Conservation (phyloP, 371 early-diverging fungal genomes). For the Coemansia sp. region DNA sequence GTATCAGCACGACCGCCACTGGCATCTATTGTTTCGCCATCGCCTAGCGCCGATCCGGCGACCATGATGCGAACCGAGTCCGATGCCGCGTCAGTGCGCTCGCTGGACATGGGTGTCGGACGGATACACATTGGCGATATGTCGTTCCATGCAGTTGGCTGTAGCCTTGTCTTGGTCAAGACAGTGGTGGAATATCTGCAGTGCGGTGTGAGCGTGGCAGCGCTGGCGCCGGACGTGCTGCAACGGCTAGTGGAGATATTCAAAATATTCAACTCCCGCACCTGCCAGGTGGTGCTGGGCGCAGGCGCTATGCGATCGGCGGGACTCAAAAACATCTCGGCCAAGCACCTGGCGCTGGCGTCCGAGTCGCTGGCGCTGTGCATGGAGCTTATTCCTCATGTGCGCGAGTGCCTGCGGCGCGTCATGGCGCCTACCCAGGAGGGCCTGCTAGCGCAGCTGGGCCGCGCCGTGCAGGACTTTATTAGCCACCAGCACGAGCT, state of each 20-base stretch:
- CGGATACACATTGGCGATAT: slow-evolving; percentile 56
- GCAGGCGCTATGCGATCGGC: slow-evolving; percentile 95
- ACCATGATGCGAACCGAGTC: background rate
- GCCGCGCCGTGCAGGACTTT: slow-evolving; percentile 75
- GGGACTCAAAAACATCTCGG: slow-evolving; percentile 92
- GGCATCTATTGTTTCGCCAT: background rate
- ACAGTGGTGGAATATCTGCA: slow-evolving; percentile 86
- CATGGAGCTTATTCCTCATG: slow-evolving; percentile 78
- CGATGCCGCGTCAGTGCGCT: slow-evolving; percentile 37
- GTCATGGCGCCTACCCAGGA: slow-evolving; percentile 72
- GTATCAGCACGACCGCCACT: background rate
- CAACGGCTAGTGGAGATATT: slow-evolving; percentile 81
- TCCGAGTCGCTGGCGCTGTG: slow-evolving; percentile 86
- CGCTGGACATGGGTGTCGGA: slow-evolving; percentile 40
- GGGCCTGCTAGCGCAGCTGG: slow-evolving; percentile 81
- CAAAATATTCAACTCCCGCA: slow-evolving; percentile 88
- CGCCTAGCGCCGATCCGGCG: background rate
- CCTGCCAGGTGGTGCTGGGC: slow-evolving; percentile 93
- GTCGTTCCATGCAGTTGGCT: slow-evolving; percentile 81
- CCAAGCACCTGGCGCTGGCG: slow-evolving; percentile 91
- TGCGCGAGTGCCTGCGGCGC: slow-evolving; percentile 68
- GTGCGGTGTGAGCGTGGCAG: slow-evolving; percentile 72
- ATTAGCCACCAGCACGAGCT: slow-evolving; percentile 85
- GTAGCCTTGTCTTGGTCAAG: slow-evolving; percentile 80
- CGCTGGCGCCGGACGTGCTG: slow-evolving; percentile 76